Base-by-base conservation (phyloP, 352 stramenopile species). In the Pythium brachiatum region DNA sequence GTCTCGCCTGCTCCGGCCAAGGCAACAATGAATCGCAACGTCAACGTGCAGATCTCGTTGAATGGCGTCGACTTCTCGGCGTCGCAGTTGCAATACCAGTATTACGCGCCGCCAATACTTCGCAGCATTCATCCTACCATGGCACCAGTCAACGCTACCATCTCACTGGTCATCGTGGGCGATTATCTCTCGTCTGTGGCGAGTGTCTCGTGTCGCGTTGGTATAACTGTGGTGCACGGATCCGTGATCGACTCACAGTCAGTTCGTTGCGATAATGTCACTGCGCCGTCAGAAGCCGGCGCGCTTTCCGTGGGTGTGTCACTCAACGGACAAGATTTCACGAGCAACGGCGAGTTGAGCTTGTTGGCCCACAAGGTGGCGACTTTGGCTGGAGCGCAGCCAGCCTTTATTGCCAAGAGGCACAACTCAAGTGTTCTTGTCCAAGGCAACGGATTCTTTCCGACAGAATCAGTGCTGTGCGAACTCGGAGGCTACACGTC, bases 51-150 rank as follows among this genome's bases (percentile, higher is more conserved):
- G 29, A 21, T 70, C 2, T 16, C 63, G 7, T 29, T 70, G 16
- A 62, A 62, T 15, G 63, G 48, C 18, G 43, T 70, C 38, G 51
- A 70, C 53, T 70, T 57, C 29, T 70, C 63, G 21, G 43, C 11
- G 2, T 62, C 63, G 2, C 3, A 61, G 44, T 7, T 70, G 25
- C 21, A 16, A 9, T 70, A 62, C 58, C 63, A 53, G 20, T 70
- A 70, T 26, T 70, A 70, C 18, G 56, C 53, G 1, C 63, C 63
- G n/a, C 63, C 63, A n/a, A 1, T 70, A 21, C 13, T 70, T 6
- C 13, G n/a, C 18, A n/a, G 43, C 11, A 2, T 54, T 6, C 7
- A 26, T 34, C 63, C 63, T 16, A 44, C 32, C 1, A 18, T 58
- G 18, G 56, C 36, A 3, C 57, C 63, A 38, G 50, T 46, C 6